Base-by-base conservation (phyloP, 306 rosid species). In the Rosa persica region DNA sequence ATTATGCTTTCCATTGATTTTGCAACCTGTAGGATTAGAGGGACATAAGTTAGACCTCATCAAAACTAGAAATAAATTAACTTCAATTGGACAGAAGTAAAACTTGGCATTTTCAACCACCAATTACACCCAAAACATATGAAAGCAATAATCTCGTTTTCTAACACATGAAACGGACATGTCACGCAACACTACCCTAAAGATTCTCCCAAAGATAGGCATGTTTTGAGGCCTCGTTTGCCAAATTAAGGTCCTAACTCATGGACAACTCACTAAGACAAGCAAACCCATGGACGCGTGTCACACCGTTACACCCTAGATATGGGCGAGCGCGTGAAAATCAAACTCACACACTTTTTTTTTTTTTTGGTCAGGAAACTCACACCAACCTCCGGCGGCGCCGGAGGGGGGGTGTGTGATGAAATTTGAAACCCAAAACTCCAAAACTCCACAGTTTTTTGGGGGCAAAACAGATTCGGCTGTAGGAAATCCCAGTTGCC, bases 1-100 rank as follows among this genome's bases (percentile, higher is more conserved):
- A 95, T 86, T 73, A 93, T 20, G 19, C 57, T 80, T 83, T 83
- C 91, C 75, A 95, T 84, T 36, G 93, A 79, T 82, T 79, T 91
- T 7, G 90, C 90, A 57, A 95, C 92, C 99, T 95, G 73, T 0
- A 20, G 13, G n/a, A 25, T 2, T 12, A 6, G 0, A 1, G 22
- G 8, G 5, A n/a, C 22, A 6, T 4, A 4, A 6, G 15, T 73
- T 58, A 61, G 43, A 12, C 23, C 12, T 13, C 22, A 60, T 23
- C 30, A 55, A 55, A 54, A 20, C 22, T 17, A 52, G 9, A 52
- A 52, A 52, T 5, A 30, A 30, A n/a, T n/a, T n/a, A n/a, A 30
- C 36, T 30, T 30, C 36, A 30, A 30, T 30, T 30, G 3, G 34
- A 30, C 34, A 30, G 34, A 1, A 30, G 34, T 2, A 30, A 57